phyloP scores from a whole-genome alignment of 2,329 filamentous ascomycete genomes.

The Xylariaceae sp. region DNA sequence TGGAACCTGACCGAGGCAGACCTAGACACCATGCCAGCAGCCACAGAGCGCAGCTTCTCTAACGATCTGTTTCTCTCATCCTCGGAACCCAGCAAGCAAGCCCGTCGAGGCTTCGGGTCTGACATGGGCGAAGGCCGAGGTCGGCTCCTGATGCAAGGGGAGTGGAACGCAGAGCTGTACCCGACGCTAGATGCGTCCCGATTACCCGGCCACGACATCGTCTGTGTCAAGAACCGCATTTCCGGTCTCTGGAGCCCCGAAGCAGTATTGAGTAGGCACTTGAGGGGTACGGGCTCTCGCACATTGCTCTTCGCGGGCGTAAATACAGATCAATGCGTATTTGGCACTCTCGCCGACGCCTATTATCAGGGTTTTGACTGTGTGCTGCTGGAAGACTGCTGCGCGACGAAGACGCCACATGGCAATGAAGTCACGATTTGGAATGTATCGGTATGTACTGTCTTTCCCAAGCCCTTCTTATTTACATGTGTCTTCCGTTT shows the following conservation, averaged over 20 bases:
- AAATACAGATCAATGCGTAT: slow-evolving; percentile 60
- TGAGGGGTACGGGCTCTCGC: slow-evolving; percentile 17
- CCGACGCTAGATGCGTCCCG: slow-evolving; percentile 40
- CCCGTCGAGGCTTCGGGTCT: slow-evolving; percentile 39
- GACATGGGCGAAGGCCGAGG: slow-evolving; percentile 44
- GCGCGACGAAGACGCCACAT: slow-evolving; percentile 44
- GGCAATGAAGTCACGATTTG: slow-evolving; percentile 34
- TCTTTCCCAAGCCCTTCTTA: background rate
- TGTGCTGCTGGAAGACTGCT: slow-evolving; percentile 50
- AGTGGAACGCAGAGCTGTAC: slow-evolving; percentile 54
- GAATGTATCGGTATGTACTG: slow-evolving; percentile 36
- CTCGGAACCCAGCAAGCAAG: slow-evolving; percentile 13
- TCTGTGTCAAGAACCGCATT: slow-evolving; percentile 55
- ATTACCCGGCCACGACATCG: slow-evolving; percentile 40
- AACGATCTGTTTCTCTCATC: slow-evolving; percentile 31
- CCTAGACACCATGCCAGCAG: slow-evolving; percentile 46
- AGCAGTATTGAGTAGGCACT: slow-evolving; percentile 33
- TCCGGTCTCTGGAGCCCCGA: slow-evolving; percentile 50
- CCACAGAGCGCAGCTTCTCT: slow-evolving; percentile 46
- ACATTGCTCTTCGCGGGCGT: slow-evolving; percentile 56
- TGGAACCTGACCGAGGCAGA: slow-evolving; percentile 55
- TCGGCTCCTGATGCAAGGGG: slow-evolving; percentile 46
- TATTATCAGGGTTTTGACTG: slow-evolving; percentile 54
- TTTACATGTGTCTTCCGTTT: background rate
- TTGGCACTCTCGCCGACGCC: slow-evolving; percentile 52